Percentiles rank a stretch among this genome's conserved stretches.
phyloP scores from a whole-genome alignment of 2,329 filamentous ascomycete species.

The Xylaria sp. region DNA sequence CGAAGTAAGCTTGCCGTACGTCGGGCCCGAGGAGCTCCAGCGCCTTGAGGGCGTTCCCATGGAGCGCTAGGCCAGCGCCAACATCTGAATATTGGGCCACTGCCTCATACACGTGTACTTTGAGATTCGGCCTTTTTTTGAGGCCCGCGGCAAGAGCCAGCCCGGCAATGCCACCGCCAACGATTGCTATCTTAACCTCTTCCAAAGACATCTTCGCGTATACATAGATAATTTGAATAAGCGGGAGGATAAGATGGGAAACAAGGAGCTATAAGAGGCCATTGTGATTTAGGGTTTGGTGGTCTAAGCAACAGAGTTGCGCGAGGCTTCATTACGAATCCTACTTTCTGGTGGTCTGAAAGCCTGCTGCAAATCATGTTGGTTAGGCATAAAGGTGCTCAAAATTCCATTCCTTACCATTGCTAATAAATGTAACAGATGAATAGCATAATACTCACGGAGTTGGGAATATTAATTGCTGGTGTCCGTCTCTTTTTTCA shows the following conservation, averaged over 20 bases:
- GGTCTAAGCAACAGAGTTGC: background rate
- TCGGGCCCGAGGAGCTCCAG: constrained; percentile 52
- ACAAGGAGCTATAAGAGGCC: background rate
- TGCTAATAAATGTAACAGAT: background rate
- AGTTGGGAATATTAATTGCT: background rate
- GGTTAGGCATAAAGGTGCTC: background rate
- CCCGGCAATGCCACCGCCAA: constrained; percentile 52
- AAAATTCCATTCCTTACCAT: background rate
- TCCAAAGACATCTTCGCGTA: constrained; percentile 24
- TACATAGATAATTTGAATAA: background rate
- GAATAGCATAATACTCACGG: background rate
- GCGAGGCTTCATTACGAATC: background rate
- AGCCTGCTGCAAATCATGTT: background rate
- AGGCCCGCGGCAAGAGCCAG: constrained; percentile 52
- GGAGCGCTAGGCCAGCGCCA: constrained; percentile 55
- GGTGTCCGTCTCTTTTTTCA: background rate
- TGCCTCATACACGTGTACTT: constrained; percentile 54
- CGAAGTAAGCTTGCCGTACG: constrained; percentile 49
- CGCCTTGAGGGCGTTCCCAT: constrained; percentile 52
- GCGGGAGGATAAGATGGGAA: background rate
- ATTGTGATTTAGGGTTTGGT: constrained; percentile 1
- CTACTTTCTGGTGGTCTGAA: background rate
- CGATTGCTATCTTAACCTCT: constrained; percentile 45
- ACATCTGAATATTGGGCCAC: constrained; percentile 50
- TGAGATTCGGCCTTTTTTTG: constrained; percentile 49